Base-by-base conservation (phyloP, 164 flowering plant species). In the Euptelea pleiosperma region DNA sequence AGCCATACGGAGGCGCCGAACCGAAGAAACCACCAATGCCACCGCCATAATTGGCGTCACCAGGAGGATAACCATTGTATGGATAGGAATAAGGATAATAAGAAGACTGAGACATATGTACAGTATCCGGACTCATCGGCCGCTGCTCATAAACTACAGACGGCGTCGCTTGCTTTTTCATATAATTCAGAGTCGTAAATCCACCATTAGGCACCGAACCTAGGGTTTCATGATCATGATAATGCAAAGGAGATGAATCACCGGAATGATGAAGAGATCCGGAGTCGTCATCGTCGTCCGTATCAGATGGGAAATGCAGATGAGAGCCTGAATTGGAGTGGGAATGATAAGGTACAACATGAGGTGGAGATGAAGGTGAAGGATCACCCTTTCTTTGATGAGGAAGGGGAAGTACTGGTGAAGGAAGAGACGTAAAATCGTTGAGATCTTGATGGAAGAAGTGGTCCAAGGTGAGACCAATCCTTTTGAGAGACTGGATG, bases 71-170 rank as follows among this genome's bases (percentile, higher is more conserved):
- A n/a, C n/a, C n/a, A n/a, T n/a, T n/a, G n/a, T n/a, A n/a, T n/a
- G n/a, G 40, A 34, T 65, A 56, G 41, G 70, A 46, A 49, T 70
- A 61, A 58, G 72, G 53, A 35, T 70, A 58, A 45, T 64, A 69
- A 29, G 82, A 66, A 26, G 83, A 58, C 58, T 72, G 80, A n/a
- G 78, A 79, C 53, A 78, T 47, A 4, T 71, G 67, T 22, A 78
- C 73, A 30, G 68, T 80, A 40, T 80, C 84, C 0, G 86, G 66
- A 42, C 58, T 70, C 58, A 70, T 52, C 4, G 92, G 98, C 55
- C 74, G 73, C 48, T 82, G 91, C 74, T 86, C 70, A 55, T 82
- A 82, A 21, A 79, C 65, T 9, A 90, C 78, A 1, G 95, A 74
- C 12, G 79, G 84, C 10, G 83, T 67, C 21, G 75, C 55, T 43